Evolutionary conservation across 805 yeast genomes (phyloP).

Genomic region (Komagataella populi): DNA sequence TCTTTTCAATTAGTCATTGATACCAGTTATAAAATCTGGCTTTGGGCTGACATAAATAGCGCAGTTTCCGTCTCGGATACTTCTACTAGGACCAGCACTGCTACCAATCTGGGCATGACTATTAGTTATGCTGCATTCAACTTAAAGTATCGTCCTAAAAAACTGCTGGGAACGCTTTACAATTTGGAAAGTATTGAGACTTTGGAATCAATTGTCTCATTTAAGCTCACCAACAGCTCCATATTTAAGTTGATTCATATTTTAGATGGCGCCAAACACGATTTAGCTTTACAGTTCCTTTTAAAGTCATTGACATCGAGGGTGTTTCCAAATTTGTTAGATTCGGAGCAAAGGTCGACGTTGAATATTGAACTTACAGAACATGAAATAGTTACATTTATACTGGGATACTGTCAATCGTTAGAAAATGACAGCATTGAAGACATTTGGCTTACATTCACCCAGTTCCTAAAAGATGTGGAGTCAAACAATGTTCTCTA

Average conservation of each 20-base stretch:
- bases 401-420: conserved; percentile 47
- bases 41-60: conserved; percentile 38
- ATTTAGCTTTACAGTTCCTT: conserved; percentile 54
- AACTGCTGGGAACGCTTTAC: conserved; percentile 49
- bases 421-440: conserved; percentile 67
- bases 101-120: conserved; percentile 15
- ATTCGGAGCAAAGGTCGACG: conserved; percentile 24
- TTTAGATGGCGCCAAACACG: conserved; percentile 75
- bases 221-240: conserved; percentile 11
- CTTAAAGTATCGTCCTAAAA: conserved; percentile 57
- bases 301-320: conserved; percentile 40
- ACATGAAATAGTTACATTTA: conserved; percentile 31
- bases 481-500: conserved; percentile 31
- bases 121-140: conserved; percentile 36
- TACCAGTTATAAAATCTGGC: conserved; percentile 55
- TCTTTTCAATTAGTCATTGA: conserved; percentile 49
- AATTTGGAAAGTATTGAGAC: conserved; percentile 60
- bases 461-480: conserved; percentile 48
- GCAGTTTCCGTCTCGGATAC: conserved; percentile 7
- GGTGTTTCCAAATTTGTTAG: conserved; percentile 19
- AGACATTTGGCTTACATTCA: conserved; percentile 57
- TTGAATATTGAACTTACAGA: conserved; percentile 32
- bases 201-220: conserved; percentile 45
- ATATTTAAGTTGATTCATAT: conserved; percentile 58
- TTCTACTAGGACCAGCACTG: neutral